These are phyloP conservation scores for Dionaea muscipula DNA, from an alignment of 179 eudicot genomes.

Conservation along the genomic window DNA sequence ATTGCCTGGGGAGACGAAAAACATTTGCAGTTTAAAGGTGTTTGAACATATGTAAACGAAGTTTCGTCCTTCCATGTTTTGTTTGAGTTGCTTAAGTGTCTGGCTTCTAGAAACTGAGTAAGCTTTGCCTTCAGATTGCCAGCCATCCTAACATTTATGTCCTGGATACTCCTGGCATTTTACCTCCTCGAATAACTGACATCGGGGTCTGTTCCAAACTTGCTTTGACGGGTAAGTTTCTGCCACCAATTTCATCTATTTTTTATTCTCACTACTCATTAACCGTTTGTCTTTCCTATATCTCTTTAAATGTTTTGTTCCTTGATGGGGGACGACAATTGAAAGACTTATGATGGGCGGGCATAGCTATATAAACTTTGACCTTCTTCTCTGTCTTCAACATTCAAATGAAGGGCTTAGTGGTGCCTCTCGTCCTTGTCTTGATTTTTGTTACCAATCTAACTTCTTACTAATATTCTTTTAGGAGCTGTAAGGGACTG, in stretches of 20 bases:
- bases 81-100: background rate
- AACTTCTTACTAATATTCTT: background rate
- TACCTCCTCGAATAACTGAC: constrained; percentile 47
- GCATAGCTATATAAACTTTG: too few relatives aligned
- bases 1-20: constrained; percentile 63
- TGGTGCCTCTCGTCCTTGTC: background rate
- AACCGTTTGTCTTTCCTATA: too few relatives aligned
- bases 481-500: constrained; percentile 48
- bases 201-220: constrained; percentile 46
- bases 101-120: constrained; percentile 4
- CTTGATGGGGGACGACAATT: too few relatives aligned
- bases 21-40: constrained; percentile 71
- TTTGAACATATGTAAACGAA: background rate
- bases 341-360: too few relatives aligned
- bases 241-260: background rate
- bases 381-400: too few relatives aligned
- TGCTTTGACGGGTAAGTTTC: constrained; percentile 60
- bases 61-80: constrained; percentile 6
- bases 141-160: constrained; percentile 88
- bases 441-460: background rate
- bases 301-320: too few relatives aligned
- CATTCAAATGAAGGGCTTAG: background rate
- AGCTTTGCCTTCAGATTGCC: constrained; percentile 43
- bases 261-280: too few relatives aligned
- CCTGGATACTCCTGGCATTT: constrained; percentile 79